phyloP scores from a whole-genome alignment of 768 basidiomycete genomes.

The Imleria badia region DNA sequence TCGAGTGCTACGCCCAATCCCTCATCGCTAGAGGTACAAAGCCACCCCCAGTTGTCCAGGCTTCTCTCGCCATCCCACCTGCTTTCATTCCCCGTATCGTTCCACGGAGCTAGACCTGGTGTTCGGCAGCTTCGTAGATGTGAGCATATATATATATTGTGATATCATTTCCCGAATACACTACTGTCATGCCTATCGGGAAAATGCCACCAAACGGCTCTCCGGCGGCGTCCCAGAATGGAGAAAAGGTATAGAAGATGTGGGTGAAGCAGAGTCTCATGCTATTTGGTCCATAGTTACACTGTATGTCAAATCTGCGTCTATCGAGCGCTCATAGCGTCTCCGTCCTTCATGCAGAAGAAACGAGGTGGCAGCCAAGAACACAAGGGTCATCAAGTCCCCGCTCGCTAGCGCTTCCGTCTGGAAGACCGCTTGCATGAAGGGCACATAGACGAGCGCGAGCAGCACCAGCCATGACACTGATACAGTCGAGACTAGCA shows the following conservation, averaged over 20 bases:
- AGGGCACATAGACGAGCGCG: slow-evolving; percentile 82
- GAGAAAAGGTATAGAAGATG: background rate
- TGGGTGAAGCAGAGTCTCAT: slow-evolving; percentile 26
- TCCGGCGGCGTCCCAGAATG: background rate
- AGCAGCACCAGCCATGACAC: slow-evolving; percentile 85
- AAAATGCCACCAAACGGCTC: background rate
- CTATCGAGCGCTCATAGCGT: slow-evolving; percentile 67
- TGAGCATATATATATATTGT: slow-evolving; percentile 8
- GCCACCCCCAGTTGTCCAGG: slow-evolving; percentile 16
- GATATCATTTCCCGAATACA: slow-evolving; percentile 5
- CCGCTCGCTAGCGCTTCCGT: slow-evolving; percentile 71
- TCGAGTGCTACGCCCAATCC: slow-evolving; percentile 33
- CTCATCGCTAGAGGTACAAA: slow-evolving; percentile 22
- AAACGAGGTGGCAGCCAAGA: slow-evolving; percentile 65
- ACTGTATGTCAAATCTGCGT: slow-evolving; percentile 52
- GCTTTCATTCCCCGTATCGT: slow-evolving; percentile 25
- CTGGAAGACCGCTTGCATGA: slow-evolving; percentile 92
- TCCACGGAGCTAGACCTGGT: background rate
- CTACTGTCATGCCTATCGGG: background rate
- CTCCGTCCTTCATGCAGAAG: slow-evolving; percentile 76
- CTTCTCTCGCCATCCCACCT: slow-evolving; percentile 28
- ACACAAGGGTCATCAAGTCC: slow-evolving; percentile 72
- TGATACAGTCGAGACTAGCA: slow-evolving; percentile 87
- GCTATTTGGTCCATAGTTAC: slow-evolving; percentile 60
- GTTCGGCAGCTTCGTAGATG: background rate